Percentiles rank a stretch among this genome's conserved stretches.
Evolutionary conservation across 805 yeast species (phyloP).

Genomic region (Teunomyces panamensis): DNA sequence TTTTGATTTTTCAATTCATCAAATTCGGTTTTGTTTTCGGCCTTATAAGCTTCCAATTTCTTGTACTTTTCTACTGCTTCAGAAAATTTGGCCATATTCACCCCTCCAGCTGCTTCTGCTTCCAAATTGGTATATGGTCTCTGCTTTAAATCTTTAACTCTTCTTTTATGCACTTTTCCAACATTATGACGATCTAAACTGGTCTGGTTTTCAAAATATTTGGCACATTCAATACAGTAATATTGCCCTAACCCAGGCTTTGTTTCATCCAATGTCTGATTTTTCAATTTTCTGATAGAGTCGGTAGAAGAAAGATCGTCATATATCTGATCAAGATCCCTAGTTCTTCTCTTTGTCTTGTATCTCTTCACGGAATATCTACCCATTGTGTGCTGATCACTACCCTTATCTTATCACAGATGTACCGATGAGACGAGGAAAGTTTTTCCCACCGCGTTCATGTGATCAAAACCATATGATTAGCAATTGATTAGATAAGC

Average conservation of each 20-base stretch:
- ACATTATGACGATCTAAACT: constrained; percentile 72
- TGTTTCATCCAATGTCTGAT: constrained; percentile 85
- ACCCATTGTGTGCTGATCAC: constrained; percentile 53
- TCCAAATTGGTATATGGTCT: constrained; percentile 87
- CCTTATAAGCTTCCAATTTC: constrained; percentile 35
- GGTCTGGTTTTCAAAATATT: constrained; percentile 75
- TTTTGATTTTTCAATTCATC: constrained; percentile 32
- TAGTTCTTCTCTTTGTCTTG: constrained; percentile 84
- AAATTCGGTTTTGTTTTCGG: constrained; percentile 44
- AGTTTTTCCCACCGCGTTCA: neutral
- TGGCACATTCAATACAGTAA: constrained; percentile 93
- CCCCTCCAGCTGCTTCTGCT: constrained; percentile 88
- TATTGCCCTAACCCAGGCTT: constrained; percentile 94
- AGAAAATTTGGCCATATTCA: constrained; percentile 64
- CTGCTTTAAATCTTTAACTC: constrained; percentile 69
- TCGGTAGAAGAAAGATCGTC: constrained; percentile 67
- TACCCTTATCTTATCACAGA: neutral
- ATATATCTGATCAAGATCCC: constrained; percentile 80
- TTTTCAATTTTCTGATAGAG: constrained; percentile 61
- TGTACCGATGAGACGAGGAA: constrained; percentile 5
- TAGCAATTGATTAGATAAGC: too few relatives aligned
- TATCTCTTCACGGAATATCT: constrained; percentile 82
- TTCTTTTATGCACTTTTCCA: constrained; percentile 80
- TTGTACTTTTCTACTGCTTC: constrained; percentile 61
- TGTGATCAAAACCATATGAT: neutral